Evolutionary conservation across 2,329 filamentous ascomycete species (phyloP).

Genomic region (Scytalidium sp.): DNA sequence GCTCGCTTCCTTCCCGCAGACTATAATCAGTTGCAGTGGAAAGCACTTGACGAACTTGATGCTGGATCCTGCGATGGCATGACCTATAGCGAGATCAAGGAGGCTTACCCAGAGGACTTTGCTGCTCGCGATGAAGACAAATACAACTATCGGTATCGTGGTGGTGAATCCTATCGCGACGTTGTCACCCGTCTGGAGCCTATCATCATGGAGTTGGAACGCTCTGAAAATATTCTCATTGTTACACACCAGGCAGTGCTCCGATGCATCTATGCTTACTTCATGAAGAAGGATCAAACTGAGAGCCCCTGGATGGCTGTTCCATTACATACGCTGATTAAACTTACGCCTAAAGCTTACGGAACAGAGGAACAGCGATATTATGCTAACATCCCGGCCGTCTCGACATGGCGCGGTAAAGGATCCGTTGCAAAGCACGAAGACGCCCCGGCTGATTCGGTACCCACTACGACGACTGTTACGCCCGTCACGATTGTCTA

Average conservation of each 20-base stretch:
- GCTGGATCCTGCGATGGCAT: constrained; percentile 94
- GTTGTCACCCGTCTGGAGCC: constrained; percentile 97
- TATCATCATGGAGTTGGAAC: constrained; percentile 98
- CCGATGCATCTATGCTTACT: constrained; percentile 97
- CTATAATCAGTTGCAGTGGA: constrained; percentile 97
- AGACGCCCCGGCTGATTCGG: constrained; percentile 26
- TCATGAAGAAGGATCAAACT: constrained; percentile 94
- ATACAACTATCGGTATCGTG: constrained; percentile 98
- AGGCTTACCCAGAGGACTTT: constrained; percentile 91
- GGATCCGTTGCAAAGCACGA: constrained; percentile 90
- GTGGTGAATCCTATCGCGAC: constrained; percentile 86
- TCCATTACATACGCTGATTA: constrained; percentile 92
- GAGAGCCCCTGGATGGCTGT: constrained; percentile 98
- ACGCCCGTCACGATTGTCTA: not conserved
- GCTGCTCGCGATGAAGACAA: constrained; percentile 95
- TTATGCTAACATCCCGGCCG: constrained; percentile 88
- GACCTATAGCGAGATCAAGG: constrained; percentile 83
- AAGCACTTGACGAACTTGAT: constrained; percentile 95
- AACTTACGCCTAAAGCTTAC: constrained; percentile 91
- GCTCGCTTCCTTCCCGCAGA: constrained; percentile 75
- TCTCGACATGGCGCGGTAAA: constrained; percentile 94
- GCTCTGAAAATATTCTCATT: constrained; percentile 94
- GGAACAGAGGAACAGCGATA: constrained; percentile 86
- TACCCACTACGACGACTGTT: not conserved
- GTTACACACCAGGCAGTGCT: constrained; percentile 97